Evolutionary conservation across 2,329 filamentous ascomycete genomes (phyloP).

Genomic region (Ascocoryne sarcoides): DNA sequence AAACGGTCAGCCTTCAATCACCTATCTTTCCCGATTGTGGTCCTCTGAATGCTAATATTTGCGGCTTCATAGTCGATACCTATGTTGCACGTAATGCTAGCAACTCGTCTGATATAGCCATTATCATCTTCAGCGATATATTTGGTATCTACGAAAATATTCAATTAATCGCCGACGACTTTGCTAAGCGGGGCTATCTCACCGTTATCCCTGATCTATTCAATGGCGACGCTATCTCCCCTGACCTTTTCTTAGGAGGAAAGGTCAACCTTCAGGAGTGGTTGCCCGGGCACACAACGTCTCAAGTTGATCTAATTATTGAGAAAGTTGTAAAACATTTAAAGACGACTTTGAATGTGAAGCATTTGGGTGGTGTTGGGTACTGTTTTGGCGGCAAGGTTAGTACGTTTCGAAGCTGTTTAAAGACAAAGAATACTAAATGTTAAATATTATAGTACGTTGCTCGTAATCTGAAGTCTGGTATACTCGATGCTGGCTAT

Average conservation of each 20-base stretch:
- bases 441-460: constrained; percentile 33
- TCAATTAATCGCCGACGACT: constrained; percentile 55
- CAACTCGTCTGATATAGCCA: too few species aligned
- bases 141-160: constrained; percentile 41
- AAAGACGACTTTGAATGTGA: constrained; percentile 39
- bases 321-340: constrained; percentile 47
- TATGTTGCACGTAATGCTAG: too few species aligned
- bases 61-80: too few species aligned
- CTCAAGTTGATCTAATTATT: constrained; percentile 33
- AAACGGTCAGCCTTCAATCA: too few species aligned
- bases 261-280: too few species aligned
- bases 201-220: constrained; percentile 59
- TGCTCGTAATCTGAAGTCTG: constrained; percentile 42
- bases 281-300: constrained; percentile 28
- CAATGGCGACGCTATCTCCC: constrained; percentile 41
- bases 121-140: constrained; percentile 27
- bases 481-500: constrained; percentile 51
- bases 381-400: constrained; percentile 66
- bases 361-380: not conserved
- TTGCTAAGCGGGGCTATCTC: constrained; percentile 58
- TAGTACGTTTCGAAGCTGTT: constrained; percentile 53
- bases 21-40: too few species aligned
- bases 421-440: too few species aligned
- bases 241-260: constrained; percentile 37
- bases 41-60: too few species aligned